Conservation (phyloP, 495 filamentous ascomycete species). For the Hypoxylon subgilvum region DNA sequence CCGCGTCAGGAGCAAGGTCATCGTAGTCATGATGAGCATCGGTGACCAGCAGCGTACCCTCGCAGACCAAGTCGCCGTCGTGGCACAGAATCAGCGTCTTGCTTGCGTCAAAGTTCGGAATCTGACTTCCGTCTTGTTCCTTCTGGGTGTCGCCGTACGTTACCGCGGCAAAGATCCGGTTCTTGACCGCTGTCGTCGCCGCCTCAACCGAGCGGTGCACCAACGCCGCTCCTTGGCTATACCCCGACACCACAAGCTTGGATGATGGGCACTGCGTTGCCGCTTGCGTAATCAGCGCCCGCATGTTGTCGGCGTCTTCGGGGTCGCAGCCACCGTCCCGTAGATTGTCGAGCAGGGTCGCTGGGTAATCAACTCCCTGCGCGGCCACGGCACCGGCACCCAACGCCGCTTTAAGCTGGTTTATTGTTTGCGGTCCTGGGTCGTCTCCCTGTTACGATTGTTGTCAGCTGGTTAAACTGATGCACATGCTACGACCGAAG, state of each 20-base stretch:
- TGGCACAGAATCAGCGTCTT: constrained; percentile 60
- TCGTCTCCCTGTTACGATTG: constrained; percentile 16
- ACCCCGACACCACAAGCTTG: constrained; percentile 49
- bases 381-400: constrained; percentile 41
- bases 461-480: constrained; percentile 9
- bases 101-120: constrained; percentile 53
- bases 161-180: constrained; percentile 60
- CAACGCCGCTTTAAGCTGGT: constrained; percentile 38
- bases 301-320: constrained; percentile 45
- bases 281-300: constrained; percentile 41
- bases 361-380: constrained; percentile 50
- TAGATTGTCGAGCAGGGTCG: constrained; percentile 45
- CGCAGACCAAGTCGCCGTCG: constrained; percentile 58
- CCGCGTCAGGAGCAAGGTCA: constrained; percentile 38
- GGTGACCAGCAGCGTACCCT: constrained; percentile 56
- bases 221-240: constrained; percentile 64
- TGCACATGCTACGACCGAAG: constrained; percentile 1
- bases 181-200: constrained; percentile 47
- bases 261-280: constrained; percentile 44
- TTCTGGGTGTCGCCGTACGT: constrained; percentile 65
- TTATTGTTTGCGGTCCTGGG: constrained; percentile 38
- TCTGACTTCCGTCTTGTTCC: constrained; percentile 53
- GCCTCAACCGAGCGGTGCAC: constrained; percentile 55
- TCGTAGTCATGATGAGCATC: constrained; percentile 57
- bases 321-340: constrained; percentile 41